Percentiles rank a stretch among this genome's conserved stretches.
These are phyloP conservation scores for Vitis hybrid DNA, from an alignment of 177 flowering plant genomes.

Conservation along the genomic window DNA sequence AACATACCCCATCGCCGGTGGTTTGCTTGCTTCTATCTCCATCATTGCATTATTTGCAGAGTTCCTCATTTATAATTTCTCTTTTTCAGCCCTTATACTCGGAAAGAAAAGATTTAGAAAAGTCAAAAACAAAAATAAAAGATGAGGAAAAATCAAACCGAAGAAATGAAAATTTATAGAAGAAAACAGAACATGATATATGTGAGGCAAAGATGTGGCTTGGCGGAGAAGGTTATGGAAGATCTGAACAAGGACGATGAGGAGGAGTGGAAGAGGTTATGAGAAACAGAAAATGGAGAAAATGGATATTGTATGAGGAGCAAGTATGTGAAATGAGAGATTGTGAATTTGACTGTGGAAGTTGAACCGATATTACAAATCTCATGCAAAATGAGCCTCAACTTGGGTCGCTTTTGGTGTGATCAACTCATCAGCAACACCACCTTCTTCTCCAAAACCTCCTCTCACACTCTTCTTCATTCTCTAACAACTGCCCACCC, in stretches of 20 bases:
- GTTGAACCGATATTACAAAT: neutral
- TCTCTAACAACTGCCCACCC: too few species aligned
- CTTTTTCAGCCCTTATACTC: too few species aligned
- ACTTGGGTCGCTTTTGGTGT: too few species aligned
- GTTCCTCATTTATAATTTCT: slow-evolving; percentile 15
- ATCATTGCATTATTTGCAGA: slow-evolving; percentile 29
- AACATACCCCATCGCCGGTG: slow-evolving; percentile 33
- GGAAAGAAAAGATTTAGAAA: too few species aligned
- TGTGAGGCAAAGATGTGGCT: too few species aligned
- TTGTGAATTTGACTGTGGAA: neutral
- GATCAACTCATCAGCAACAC: too few species aligned
- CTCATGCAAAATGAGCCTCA: slow-evolving; percentile 14
- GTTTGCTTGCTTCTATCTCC: slow-evolving; percentile 66
- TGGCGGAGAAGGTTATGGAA: neutral
- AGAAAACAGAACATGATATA: too few species aligned
- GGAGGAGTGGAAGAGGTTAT: slow-evolving; percentile 2
- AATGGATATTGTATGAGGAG: slow-evolving; percentile 5
- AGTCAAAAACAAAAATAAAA: too few species aligned
- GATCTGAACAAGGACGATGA: neutral
- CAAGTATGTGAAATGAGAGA: neutral
- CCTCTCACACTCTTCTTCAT: too few species aligned
- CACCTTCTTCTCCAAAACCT: too few species aligned
- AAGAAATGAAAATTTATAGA: too few species aligned
- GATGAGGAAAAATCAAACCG: too few species aligned
- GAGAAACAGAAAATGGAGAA: slow-evolving; percentile 4